Base-by-base conservation (phyloP, 176 grass and related monocot species). In the Themeda triandra region DNA sequence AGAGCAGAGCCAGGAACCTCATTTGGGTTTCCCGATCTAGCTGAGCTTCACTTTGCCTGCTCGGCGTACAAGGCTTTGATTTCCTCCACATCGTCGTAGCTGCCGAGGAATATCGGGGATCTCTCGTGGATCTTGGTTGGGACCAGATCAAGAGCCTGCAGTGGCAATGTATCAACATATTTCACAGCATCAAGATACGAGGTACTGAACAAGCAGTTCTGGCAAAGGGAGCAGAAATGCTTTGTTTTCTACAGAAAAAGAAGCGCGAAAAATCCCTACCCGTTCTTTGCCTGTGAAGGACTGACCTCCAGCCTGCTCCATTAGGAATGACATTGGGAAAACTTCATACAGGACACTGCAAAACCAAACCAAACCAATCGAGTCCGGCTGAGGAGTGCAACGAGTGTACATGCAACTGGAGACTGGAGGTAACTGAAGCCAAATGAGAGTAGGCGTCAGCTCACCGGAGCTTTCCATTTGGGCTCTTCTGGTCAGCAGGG, bases 321-420 rank as follows among this genome's bases (percentile, higher is more conserved):
- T 94, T n/a, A 96, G 85, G 71, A 94, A 99, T 67, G 96, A 99
- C 96, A 99, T 99, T 10, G 96, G 93, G 58, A 99, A 99, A 17
- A 99, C 96, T 84, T 99, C 93, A 88, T 99, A 99, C n/a, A 99
- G 75, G 59, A 99, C 91, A 82, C 96, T 99, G 83, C 18, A 72
- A 87, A 33, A 59, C 23, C n/a, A 64, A 64, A 76, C 49, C 32
- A 89, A 44, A 76, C 53, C 19, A 89, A 63, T 44, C 36, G 14
- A 62, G 69, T 2, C 71, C 17, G 44, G 23, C 64, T 87, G 27
- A 87, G 5, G 85, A 59, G 0, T 64, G 17, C 78, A 23, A 84
- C 1, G 82, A 70, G 0, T 63, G 15, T 44, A 8, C 29, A 75
- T 83, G 80, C 27, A 86, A 18, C 12, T 45, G 27, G 17, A 84